These are phyloP conservation scores for Barnettozyma salicaria DNA, from an alignment of 805 yeast genomes.

Conservation along the genomic window DNA sequence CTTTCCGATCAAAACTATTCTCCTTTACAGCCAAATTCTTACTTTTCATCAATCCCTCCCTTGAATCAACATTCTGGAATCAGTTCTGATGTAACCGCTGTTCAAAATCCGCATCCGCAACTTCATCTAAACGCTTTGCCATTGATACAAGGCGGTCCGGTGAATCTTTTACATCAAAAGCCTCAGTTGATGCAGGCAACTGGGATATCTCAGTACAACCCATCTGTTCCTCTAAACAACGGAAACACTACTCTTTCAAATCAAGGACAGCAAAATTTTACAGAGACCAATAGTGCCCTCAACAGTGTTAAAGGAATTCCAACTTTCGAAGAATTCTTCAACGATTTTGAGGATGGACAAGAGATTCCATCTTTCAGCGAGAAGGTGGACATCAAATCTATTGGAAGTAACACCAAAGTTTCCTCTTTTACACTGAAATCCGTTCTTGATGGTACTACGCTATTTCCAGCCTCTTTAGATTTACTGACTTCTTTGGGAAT, in stretches of 20 bases:
- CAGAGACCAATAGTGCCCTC: too few species aligned
- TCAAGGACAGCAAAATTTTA: background rate
- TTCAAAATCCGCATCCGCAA: background rate
- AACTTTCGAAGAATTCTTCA: constrained; percentile 20
- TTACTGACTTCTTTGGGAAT: constrained; percentile 18
- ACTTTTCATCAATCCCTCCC: constrained; percentile 3
- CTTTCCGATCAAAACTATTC: constrained; percentile 2
- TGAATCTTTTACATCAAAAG: too few species aligned
- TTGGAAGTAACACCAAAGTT: constrained; percentile 16
- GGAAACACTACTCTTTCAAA: too few species aligned
- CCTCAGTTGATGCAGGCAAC: too few species aligned
- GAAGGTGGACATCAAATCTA: constrained; percentile 14
- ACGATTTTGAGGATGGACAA: constrained; percentile 21
- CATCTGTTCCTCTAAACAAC: too few species aligned
- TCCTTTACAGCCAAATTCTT: constrained; percentile 8
- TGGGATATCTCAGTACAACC: too few species aligned
- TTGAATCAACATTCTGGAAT: constrained; percentile 1
- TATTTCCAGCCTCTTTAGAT: constrained; percentile 22
- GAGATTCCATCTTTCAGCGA: constrained; percentile 16
- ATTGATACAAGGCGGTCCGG: too few species aligned
- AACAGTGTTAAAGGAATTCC: constrained; percentile 12
- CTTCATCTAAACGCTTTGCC: background rate
- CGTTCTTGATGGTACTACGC: constrained; percentile 16
- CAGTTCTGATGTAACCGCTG: background rate
- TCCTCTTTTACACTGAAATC: constrained; percentile 15